These are phyloP conservation scores for Blepharisma undulans DNA, from an alignment of 169 alveolate species.

Conservation along the genomic window DNA sequence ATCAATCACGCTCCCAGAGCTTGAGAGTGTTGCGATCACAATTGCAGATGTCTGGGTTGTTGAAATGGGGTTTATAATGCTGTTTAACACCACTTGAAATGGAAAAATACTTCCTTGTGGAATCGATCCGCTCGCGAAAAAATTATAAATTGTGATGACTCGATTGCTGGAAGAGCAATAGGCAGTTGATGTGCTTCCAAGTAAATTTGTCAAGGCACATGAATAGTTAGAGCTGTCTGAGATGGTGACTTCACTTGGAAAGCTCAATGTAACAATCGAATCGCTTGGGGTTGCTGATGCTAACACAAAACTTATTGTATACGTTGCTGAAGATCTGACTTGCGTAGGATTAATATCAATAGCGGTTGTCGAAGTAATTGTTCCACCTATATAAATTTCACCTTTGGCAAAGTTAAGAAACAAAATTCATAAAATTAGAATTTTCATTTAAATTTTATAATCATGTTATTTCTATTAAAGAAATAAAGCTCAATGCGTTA, in stretches of 20 bases:
- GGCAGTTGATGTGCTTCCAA: neutral
- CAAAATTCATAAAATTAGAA: neutral
- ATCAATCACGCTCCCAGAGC: neutral
- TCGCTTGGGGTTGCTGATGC: slow-evolving; percentile 8
- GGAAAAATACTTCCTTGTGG: neutral
- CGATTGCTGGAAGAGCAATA: neutral
- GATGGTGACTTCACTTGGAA: slow-evolving; percentile 15
- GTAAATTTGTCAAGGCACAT: neutral
- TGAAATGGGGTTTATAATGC: neutral
- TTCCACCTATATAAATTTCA: neutral
- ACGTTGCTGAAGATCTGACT: neutral
- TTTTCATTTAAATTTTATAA: neutral
- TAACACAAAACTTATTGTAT: neutral
- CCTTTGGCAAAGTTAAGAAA: neutral
- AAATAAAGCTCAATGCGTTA: no score
- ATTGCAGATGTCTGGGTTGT: neutral
- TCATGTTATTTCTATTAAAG: no score
- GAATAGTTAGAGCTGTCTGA: neutral
- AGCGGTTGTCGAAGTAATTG: neutral
- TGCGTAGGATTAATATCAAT: neutral
- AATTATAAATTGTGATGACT: neutral
- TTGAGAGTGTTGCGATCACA: neutral
- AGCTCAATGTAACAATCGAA: neutral
- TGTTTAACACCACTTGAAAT: neutral
- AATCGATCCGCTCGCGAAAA: neutral